Percentiles rank a stretch among this genome's conserved stretches.
Evolutionary conservation across 495 filamentous ascomycete genomes (phyloP).

Genomic region (Acidomyces sp.): DNA sequence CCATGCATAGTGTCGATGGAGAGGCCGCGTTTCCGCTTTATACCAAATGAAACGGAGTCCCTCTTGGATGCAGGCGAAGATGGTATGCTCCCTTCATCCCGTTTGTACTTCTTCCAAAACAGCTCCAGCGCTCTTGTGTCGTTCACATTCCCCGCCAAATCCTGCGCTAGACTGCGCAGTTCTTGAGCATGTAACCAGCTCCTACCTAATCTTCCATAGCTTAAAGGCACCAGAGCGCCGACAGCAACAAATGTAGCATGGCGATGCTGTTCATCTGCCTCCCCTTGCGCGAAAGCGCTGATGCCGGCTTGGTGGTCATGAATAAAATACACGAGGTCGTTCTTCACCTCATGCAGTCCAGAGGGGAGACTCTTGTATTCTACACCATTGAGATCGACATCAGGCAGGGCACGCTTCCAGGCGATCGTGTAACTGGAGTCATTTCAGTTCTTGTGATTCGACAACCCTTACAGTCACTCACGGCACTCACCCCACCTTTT

Average conservation of each 20-base stretch:
- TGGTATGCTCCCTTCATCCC: background rate
- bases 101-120: conserved; percentile 58
- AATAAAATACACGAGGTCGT: conserved; percentile 82
- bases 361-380: conserved; percentile 94
- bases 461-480: background rate
- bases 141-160: conserved; percentile 37
- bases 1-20: conserved; percentile 39
- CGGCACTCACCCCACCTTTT: conserved; percentile 29
- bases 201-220: conserved; percentile 73
- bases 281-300: conserved; percentile 79
- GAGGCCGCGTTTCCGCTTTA: conserved; percentile 29
- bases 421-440: conserved; percentile 56
- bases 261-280: conserved; percentile 62
- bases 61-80: conserved; percentile 9
- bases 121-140: conserved; percentile 52
- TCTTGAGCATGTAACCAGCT: conserved; percentile 76
- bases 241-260: conserved; percentile 90
- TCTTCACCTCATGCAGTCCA: conserved; percentile 73
- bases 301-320: conserved; percentile 75
- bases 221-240: conserved; percentile 73
- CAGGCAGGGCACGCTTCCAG: conserved; percentile 63
- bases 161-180: conserved; percentile 63
- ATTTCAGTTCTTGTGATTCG: background rate
- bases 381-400: conserved; percentile 75
- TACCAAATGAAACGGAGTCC: conserved; percentile 7